Percentiles rank a stretch among this genome's conserved stretches.
These are phyloP conservation scores for Maudiozyma pseudohumilis DNA, from an alignment of 805 yeast species.

Conservation along the genomic window DNA sequence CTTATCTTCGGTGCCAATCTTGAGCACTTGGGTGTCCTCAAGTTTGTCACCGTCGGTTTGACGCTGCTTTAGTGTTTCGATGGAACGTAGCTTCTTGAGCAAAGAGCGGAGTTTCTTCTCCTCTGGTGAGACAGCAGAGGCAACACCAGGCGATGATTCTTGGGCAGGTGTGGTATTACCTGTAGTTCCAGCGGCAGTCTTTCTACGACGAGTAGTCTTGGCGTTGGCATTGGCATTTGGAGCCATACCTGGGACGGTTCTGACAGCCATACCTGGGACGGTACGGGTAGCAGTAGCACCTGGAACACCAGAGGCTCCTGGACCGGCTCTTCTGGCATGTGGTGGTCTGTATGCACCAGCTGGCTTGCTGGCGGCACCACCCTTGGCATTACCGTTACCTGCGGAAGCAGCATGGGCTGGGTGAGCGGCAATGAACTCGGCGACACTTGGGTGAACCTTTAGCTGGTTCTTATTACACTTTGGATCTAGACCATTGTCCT, in stretches of 20 bases:
- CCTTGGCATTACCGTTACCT: conserved; percentile 8
- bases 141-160: conserved; percentile 11
- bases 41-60: conserved; percentile 74
- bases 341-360: conserved; percentile 96
- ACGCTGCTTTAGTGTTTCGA: conserved; percentile 78
- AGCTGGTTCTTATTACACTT: conserved; percentile 39
- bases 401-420: conserved; percentile 25
- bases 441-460: conserved; percentile 61
- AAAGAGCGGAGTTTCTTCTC: conserved; percentile 88
- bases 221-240: conserved; percentile 19
- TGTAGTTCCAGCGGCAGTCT: conserved; percentile 26
- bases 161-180: conserved; percentile 1
- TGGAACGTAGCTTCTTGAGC: conserved; percentile 91
- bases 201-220: conserved; percentile 68
- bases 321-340: conserved; percentile 61
- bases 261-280: conserved; percentile 43
- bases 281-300: conserved; percentile 38
- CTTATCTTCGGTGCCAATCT: conserved; percentile 77
- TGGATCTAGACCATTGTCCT: conserved; percentile 37
- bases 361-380: conserved; percentile 37
- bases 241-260: conserved; percentile 30
- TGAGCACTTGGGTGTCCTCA: conserved; percentile 87
- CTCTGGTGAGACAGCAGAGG: conserved; percentile 44
- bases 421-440: conserved; percentile 37
- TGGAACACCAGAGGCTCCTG: conserved; percentile 34